Percentiles rank a stretch among this genome's conserved stretches.
Evolutionary conservation across 495 filamentous ascomycete species (phyloP).

Genomic region (Trypethelium eluteriae): DNA sequence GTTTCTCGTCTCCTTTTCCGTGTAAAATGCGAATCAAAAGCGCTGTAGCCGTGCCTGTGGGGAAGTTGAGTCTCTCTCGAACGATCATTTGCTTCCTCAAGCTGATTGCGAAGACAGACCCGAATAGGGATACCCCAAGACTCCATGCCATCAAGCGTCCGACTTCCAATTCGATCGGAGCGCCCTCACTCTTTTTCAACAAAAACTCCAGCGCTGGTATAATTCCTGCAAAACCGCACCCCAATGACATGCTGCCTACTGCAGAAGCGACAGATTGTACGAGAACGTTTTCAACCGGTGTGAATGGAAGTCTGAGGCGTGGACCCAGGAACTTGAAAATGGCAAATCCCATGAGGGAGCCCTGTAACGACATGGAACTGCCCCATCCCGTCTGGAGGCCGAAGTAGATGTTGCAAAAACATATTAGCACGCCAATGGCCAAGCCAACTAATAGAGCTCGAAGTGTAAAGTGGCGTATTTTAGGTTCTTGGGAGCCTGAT

Average conservation of each 20-base stretch:
- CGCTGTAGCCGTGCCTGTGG: constrained; percentile 89
- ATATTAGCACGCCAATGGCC: constrained; percentile 74
- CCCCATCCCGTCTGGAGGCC: constrained; percentile 92
- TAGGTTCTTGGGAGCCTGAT: not conserved
- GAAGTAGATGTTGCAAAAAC: constrained; percentile 93
- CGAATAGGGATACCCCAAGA: constrained; percentile 82
- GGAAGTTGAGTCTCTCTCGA: constrained; percentile 80
- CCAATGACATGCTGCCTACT: constrained; percentile 90
- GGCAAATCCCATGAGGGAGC: constrained; percentile 86
- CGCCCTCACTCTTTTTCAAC: constrained; percentile 43
- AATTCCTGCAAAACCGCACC: constrained; percentile 86
- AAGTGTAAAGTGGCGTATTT: constrained; percentile 57
- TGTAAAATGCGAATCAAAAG: constrained; percentile 81
- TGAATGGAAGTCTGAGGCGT: constrained; percentile 62
- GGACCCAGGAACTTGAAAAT: constrained; percentile 59
- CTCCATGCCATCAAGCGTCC: constrained; percentile 77
- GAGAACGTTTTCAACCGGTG: constrained; percentile 89
- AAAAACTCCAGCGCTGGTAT: constrained; percentile 84
- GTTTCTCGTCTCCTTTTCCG: constrained; percentile 41
- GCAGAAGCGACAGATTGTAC: constrained; percentile 90
- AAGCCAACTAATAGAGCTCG: constrained; percentile 73
- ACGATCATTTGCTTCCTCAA: constrained; percentile 81
- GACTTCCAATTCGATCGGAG: constrained; percentile 51
- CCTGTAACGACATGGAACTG: constrained; percentile 77
- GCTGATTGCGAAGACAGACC: constrained; percentile 88